phyloP scores from a whole-genome alignment of 2,329 filamentous ascomycete genomes.

The Phialophora tarda region DNA sequence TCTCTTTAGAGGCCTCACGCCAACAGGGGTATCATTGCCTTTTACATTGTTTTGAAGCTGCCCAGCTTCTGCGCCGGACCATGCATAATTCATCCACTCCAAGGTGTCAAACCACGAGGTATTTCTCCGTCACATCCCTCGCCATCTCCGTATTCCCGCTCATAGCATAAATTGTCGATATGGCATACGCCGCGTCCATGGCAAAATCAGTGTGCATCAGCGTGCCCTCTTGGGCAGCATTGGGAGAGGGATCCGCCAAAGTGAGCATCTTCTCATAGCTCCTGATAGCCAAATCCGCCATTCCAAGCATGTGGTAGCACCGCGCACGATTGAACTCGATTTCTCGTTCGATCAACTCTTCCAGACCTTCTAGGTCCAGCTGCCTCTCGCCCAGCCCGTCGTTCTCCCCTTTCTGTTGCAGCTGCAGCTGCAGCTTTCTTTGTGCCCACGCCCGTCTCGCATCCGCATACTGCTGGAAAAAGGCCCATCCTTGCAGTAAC shows the following conservation, averaged over 20 bases:
- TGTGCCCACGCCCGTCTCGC: slow-evolving; percentile 49
- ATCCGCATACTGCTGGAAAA: slow-evolving; percentile 75
- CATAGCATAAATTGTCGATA: slow-evolving; percentile 70
- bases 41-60: neutral
- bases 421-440: neutral
- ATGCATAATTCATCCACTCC: neutral
- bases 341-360: slow-evolving; percentile 55
- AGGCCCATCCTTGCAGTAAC: slow-evolving; percentile 81
- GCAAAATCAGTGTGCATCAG: slow-evolving; percentile 62
- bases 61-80: neutral
- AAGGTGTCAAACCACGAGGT: slow-evolving; percentile 55
- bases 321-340: slow-evolving; percentile 81
- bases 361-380: slow-evolving; percentile 1
- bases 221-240: slow-evolving; percentile 18
- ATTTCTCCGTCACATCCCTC: slow-evolving; percentile 64
- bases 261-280: slow-evolving; percentile 69
- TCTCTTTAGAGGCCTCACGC: slow-evolving; percentile 16
- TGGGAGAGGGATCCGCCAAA: slow-evolving; percentile 35
- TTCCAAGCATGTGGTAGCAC: slow-evolving; percentile 75
- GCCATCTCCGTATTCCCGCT: slow-evolving; percentile 68
- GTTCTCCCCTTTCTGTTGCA: neutral
- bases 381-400: neutral
- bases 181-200: slow-evolving; percentile 74
- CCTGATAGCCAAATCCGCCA: slow-evolving; percentile 72
- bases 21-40: slow-evolving; percentile 38